Evolutionary conservation across 2,329 filamentous ascomycete species (phyloP).

Genomic region (Fusarium neocosmosporiellum): DNA sequence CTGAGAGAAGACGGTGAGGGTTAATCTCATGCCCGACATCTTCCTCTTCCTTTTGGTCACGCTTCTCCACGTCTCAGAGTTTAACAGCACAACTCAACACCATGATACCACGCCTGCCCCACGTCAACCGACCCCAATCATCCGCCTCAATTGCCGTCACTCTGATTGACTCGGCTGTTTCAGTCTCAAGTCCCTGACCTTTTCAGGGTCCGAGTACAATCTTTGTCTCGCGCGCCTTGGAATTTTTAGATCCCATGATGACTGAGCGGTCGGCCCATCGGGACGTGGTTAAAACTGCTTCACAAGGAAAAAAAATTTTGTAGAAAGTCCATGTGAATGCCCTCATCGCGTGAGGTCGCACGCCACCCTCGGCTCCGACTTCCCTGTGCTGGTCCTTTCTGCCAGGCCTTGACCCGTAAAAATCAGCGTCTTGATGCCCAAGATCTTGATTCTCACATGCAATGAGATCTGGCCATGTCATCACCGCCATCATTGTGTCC

Average conservation of each 20-base stretch:
- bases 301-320: neutral
- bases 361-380: constrained; percentile 22
- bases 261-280: constrained; percentile 10
- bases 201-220: constrained; percentile 34
- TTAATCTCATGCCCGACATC: neutral
- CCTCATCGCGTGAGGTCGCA: constrained; percentile 36
- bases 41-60: constrained; percentile 20
- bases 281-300: constrained; percentile 16
- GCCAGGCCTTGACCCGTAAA: neutral
- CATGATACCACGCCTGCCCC: constrained; percentile 22
- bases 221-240: constrained; percentile 26
- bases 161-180: neutral
- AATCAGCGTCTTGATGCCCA: constrained; percentile 3
- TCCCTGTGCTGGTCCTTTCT: constrained; percentile 10
- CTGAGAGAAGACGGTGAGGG: constrained; percentile 3
- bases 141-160: constrained; percentile 39
- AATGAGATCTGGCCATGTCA: neutral
- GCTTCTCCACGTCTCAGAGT: constrained; percentile 17
- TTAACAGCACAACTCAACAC: constrained; percentile 19
- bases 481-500: neutral
- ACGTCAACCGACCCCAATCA: constrained; percentile 40
- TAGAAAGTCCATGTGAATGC: constrained; percentile 36
- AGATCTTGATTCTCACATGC: constrained; percentile 8
- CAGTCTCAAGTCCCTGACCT: neutral
- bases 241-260: constrained; percentile 12